Conservation (phyloP, 805 yeast species). For the Ogataea corticis region DNA sequence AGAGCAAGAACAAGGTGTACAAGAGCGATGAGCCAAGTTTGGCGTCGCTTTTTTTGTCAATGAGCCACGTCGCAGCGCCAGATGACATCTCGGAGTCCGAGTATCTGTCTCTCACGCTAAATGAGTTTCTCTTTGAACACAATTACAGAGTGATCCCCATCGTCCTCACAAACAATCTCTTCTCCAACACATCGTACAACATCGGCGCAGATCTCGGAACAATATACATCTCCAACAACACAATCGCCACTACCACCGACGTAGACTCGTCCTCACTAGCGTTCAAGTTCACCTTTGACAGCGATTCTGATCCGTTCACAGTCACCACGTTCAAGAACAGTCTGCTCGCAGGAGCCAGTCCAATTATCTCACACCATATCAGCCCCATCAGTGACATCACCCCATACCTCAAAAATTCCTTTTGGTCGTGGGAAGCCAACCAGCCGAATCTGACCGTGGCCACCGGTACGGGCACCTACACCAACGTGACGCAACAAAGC, state of each 20-base stretch:
- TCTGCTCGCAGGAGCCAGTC: slow-evolving; percentile 62
- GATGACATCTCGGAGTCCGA: not conserved
- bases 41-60: not conserved
- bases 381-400: slow-evolving; percentile 31
- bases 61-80: slow-evolving; percentile 4
- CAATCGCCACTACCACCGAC: slow-evolving; percentile 6
- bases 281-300: slow-evolving; percentile 38
- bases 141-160: slow-evolving; percentile 39
- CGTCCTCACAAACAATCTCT: slow-evolving; percentile 32
- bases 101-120: slow-evolving; percentile 25
- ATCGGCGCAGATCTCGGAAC: slow-evolving; percentile 17
- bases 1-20: slow-evolving; percentile 1
- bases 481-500: not conserved
- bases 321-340: slow-evolving; percentile 38
- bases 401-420: slow-evolving; percentile 33
- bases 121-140: slow-evolving; percentile 36
- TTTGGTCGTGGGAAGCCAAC: slow-evolving; percentile 76
- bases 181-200: slow-evolving; percentile 33
- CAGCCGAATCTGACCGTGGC: slow-evolving; percentile 45
- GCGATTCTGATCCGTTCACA: slow-evolving; percentile 38
- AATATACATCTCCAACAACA: slow-evolving; percentile 11
- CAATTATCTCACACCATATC: slow-evolving; percentile 52
- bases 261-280: slow-evolving; percentile 3
- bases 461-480: slow-evolving; percentile 7
- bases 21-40: slow-evolving; percentile 15